These are phyloP conservation scores for Eimeria nieschulzi DNA, from an alignment of 169 alveolate species.

Conservation along the genomic window DNA sequence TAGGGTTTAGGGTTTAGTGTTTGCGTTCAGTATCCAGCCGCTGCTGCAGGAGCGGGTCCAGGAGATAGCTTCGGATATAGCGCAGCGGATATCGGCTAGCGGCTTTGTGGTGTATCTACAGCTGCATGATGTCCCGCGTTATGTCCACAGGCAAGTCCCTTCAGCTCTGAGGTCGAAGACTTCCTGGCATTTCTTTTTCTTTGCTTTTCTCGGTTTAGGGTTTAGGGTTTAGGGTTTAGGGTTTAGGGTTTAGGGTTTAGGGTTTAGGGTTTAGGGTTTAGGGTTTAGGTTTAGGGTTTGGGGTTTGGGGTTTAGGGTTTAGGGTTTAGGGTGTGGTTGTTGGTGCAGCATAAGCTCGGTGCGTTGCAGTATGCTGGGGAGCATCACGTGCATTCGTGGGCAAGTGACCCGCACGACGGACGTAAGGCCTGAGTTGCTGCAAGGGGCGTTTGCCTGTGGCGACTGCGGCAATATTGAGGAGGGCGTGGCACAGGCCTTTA, in stretches of 20 bases:
- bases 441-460: slow-evolving; percentile 93
- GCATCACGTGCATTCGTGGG: slow-evolving; percentile 93
- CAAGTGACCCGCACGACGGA: slow-evolving; percentile 98
- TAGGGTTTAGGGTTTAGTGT: slow-evolving; percentile 41
- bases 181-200: no score
- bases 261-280: not conserved
- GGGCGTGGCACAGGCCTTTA: slow-evolving; percentile 94
- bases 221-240: slow-evolving; percentile 4
- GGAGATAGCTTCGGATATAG: slow-evolving; percentile 25
- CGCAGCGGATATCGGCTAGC: slow-evolving; percentile 37
- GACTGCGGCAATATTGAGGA: slow-evolving; percentile 91
- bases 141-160: slow-evolving; percentile 2
- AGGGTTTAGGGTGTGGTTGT: slow-evolving; percentile 17
- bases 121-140: slow-evolving; percentile 32
- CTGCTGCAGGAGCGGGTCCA: slow-evolving; percentile 62
- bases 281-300: no score
- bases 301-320: slow-evolving; percentile 49
- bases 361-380: slow-evolving; percentile 92
- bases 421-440: slow-evolving; percentile 95
- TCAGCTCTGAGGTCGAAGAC: no score
- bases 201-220: not conserved
- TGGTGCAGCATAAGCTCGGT: slow-evolving; percentile 79
- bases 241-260: not conserved
- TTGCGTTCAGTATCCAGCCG: slow-evolving; percentile 41
- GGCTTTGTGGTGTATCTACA: slow-evolving; percentile 41